phyloP scores from a whole-genome alignment of 2,329 filamentous ascomycete species.

The Magnaporthiopsis incrustans region DNA sequence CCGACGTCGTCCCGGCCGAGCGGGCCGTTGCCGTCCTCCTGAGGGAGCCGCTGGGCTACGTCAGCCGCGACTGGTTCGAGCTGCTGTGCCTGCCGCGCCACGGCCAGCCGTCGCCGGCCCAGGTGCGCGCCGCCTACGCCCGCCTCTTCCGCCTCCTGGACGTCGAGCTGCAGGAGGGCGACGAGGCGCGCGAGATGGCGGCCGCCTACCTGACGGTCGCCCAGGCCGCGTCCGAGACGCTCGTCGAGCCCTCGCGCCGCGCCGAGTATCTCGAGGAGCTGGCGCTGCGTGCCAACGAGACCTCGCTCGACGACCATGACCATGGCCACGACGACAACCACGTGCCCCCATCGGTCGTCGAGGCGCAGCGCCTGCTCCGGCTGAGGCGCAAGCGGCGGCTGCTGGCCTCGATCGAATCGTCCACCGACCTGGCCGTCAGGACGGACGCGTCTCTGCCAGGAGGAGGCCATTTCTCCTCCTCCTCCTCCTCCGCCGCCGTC shows the following conservation, averaged over 20 bases:
- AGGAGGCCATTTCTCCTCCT: too few relatives aligned
- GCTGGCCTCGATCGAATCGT: conserved; percentile 17
- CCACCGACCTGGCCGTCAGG: conserved; percentile 30
- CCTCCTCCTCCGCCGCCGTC: conserved; percentile 8
- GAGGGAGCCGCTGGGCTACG: not conserved
- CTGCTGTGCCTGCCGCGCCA: conserved; percentile 33
- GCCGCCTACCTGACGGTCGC: conserved; percentile 31
- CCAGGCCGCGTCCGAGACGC: conserved; percentile 37
- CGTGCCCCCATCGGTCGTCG: conserved; percentile 15
- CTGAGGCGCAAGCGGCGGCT: conserved; percentile 7
- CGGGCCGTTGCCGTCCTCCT: conserved; percentile 1
- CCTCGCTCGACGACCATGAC: conserved; percentile 11
- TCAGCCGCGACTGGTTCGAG: conserved; percentile 33
- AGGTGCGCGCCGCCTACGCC: conserved; percentile 36
- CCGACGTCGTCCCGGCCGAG: conserved; percentile 12
- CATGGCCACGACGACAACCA: conserved; percentile 14
- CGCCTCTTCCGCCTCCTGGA: conserved; percentile 37
- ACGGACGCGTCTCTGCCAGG: conserved; percentile 23
- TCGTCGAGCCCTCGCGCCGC: conserved; percentile 34
- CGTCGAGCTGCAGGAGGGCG: conserved; percentile 30
- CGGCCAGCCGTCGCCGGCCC: conserved; percentile 21
- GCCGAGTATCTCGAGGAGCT: conserved; percentile 27
- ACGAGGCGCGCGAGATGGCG: conserved; percentile 29
- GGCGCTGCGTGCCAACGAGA: conserved; percentile 4
- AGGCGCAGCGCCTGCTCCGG: conserved; percentile 14